Conservation (phyloP, 2,329 filamentous ascomycete genomes). For the Chaetothyriales sp. region DNA sequence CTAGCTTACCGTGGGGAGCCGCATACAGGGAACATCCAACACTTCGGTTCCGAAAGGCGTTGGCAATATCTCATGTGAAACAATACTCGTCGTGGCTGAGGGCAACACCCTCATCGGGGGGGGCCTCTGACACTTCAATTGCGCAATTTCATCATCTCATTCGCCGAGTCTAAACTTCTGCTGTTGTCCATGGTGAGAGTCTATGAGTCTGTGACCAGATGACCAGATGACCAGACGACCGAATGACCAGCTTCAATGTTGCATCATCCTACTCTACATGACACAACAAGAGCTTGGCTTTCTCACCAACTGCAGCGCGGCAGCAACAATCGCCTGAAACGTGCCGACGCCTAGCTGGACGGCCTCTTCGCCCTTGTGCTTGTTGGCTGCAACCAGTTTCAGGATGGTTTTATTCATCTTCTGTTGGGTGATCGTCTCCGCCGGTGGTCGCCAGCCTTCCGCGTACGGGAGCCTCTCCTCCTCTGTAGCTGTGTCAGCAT, state of each 20-base stretch:
- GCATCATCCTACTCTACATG: no score
- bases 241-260: no score
- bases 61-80: no score
- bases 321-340: neutral
- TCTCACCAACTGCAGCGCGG: neutral
- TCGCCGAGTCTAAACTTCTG: neutral
- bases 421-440: slow-evolving; percentile 3
- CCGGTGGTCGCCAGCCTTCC: slow-evolving; percentile 23
- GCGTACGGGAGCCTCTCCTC: slow-evolving; percentile 25
- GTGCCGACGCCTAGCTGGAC: neutral
- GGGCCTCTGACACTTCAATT: neutral
- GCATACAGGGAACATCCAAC: no score
- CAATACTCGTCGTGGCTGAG: no score
- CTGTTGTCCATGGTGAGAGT: no score
- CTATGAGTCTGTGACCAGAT: no score
- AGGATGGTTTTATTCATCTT: neutral
- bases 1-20: no score
- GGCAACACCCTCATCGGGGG: no score
- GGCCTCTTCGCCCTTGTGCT: neutral
- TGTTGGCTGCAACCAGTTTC: neutral
- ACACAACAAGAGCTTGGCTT: neutral
- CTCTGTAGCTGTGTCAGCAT: slow-evolving; percentile 13
- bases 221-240: no score
- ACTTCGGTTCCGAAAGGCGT: no score
- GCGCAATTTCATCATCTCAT: neutral